A percentile compares a stretch with the other conserved stretches of the same genome.
phyloP scores from a whole-genome alignment of 2,329 filamentous ascomycete species.

The Fusarium secorum region DNA sequence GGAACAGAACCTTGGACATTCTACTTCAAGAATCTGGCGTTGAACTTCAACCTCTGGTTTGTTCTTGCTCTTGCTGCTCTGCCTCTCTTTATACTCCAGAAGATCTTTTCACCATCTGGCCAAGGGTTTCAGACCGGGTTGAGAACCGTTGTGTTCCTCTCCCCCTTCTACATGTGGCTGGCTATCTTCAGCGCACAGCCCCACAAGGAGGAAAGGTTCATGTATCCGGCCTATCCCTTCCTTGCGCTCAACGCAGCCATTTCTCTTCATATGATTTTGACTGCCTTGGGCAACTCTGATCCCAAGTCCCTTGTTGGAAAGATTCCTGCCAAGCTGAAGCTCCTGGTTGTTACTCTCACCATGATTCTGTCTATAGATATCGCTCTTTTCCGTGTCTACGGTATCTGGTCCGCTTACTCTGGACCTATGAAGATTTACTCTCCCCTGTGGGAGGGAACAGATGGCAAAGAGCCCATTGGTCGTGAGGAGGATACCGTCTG shows the following conservation, averaged over 20 bases:
- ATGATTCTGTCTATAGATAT: constrained; percentile 71
- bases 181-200: constrained; percentile 89
- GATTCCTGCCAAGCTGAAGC: constrained; percentile 78
- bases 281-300: constrained; percentile 75
- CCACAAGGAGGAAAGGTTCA: constrained; percentile 98
- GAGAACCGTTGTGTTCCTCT: constrained; percentile 78
- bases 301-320: constrained; percentile 72
- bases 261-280: constrained; percentile 80
- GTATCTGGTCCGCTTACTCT: constrained; percentile 81
- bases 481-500: constrained; percentile 76
- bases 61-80: constrained; percentile 76
- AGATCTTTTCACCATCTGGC: constrained; percentile 66
- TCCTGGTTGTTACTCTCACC: constrained; percentile 66
- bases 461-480: constrained; percentile 59
- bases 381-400: constrained; percentile 75
- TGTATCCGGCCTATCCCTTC: constrained; percentile 96
- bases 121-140: constrained; percentile 74
- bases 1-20: constrained; percentile 98
- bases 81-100: constrained; percentile 79
- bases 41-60: constrained; percentile 98
- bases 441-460: constrained; percentile 66
- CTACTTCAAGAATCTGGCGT: constrained; percentile 86
- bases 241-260: constrained; percentile 89
- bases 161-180: constrained; percentile 95
- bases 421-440: constrained; percentile 78